A percentile compares a stretch with the other conserved stretches of the same genome.
Evolutionary conservation across 805 yeast genomes (phyloP).

Genomic region (Scheffersomyces lignosus): DNA sequence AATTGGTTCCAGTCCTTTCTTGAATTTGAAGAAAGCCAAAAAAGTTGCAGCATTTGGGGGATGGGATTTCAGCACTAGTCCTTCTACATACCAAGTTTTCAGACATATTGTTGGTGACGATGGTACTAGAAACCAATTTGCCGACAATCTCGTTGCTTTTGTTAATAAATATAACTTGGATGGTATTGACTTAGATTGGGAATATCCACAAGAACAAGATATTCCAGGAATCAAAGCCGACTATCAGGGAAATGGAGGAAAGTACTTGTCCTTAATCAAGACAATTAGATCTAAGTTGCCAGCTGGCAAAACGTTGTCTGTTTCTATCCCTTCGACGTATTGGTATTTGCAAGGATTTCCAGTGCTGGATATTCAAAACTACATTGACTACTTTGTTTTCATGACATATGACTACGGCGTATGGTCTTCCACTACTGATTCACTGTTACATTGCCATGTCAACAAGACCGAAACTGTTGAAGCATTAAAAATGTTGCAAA

Average conservation of each 20-base stretch:
- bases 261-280: slow-evolving; percentile 13
- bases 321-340: slow-evolving; percentile 18
- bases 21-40: slow-evolving; percentile 8
- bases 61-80: slow-evolving; percentile 13
- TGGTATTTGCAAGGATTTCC: slow-evolving; percentile 16
- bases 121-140: slow-evolving; percentile 13
- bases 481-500: no score
- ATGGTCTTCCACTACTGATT: no score
- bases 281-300: slow-evolving; percentile 10
- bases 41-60: slow-evolving; percentile 19
- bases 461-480: no score
- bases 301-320: slow-evolving; percentile 12
- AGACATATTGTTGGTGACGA: slow-evolving; percentile 10
- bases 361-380: slow-evolving; percentile 13
- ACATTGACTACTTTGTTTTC: no score
- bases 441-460: no score
- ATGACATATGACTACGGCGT: no score
- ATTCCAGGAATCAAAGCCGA: slow-evolving; percentile 14
- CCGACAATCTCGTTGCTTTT: slow-evolving; percentile 12
- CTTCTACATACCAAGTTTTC: slow-evolving; percentile 12
- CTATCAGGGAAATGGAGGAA: slow-evolving; percentile 10
- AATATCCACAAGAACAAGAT: slow-evolving; percentile 8
- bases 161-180: slow-evolving; percentile 12
- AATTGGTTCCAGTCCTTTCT: slow-evolving; percentile 5
- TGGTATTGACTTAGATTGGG: slow-evolving; percentile 23